Conservation (phyloP, 805 yeast genomes). For the Myxozyma mucilagina region DNA sequence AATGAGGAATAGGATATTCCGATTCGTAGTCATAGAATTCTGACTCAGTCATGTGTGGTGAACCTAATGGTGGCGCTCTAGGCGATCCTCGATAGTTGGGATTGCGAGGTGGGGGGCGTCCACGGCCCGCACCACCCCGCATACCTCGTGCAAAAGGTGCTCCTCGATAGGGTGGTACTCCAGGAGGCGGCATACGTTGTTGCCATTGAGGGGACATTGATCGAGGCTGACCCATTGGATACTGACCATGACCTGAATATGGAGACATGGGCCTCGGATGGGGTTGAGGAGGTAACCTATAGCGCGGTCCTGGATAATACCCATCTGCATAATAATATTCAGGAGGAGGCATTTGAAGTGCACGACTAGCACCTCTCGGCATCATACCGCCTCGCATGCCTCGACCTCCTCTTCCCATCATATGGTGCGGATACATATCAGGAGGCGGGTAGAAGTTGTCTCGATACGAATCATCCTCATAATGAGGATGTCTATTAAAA, state of each 20-base stretch:
- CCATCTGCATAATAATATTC: slow-evolving; percentile 6
- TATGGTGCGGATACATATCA: neutral
- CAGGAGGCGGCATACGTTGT: neutral
- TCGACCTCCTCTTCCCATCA: slow-evolving; percentile 2
- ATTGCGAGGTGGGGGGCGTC: neutral
- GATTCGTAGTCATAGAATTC: neutral
- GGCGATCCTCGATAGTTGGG: neutral
- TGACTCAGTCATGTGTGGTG: slow-evolving; percentile 7
- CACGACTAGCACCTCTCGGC: neutral
- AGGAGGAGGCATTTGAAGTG: slow-evolving; percentile 7
- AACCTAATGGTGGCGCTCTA: neutral
- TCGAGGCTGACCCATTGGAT: neutral
- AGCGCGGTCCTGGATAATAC: neutral
- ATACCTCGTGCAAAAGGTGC: neutral
- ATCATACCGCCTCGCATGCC: slow-evolving; percentile 2
- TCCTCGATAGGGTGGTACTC: slow-evolving; percentile 5
- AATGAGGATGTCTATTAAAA: too few species aligned
- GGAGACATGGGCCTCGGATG: neutral
- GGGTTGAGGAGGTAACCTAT: neutral
- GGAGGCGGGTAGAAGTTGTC: too few species aligned
- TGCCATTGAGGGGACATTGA: neutral
- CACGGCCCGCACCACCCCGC: neutral
- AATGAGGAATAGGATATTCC: neutral
- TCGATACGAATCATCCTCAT: too few species aligned
- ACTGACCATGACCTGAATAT: too few species aligned